Evolutionary conservation across 2,329 filamentous ascomycete genomes (phyloP), one percentile per base, ranked within the genome.

Genomic region (Colletotrichum liriopes): DNA sequence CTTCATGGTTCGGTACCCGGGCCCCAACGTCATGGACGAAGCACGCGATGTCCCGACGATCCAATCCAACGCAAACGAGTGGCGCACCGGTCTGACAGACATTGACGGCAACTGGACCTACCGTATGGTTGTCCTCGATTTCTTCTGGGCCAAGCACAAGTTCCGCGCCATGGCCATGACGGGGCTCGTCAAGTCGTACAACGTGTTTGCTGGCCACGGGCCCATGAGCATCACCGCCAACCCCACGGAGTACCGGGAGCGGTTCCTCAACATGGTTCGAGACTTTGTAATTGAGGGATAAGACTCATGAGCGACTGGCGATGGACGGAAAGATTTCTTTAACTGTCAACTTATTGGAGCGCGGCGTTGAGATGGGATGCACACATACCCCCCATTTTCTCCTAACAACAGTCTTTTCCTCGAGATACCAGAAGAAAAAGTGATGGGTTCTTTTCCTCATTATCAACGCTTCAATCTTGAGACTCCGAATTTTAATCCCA

Each of bases 71-170:
- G 75, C 76, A 0, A 72, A 77, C 6, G 73, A 76, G 0, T 94
- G 92, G 92, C 85, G 92, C 14, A 87, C 84, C 0, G 93, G 93
- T 0, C 77, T 94, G 0, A 75, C 81, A 0, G 92, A 91, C 12
- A 83, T 86, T 0, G 90, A 93, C 76, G 89, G 89, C 0, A 89
- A 89, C 75, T 92, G 91, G 85, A 83, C 91, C 16, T 94, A 93
- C 77, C 87, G 92, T 3, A 91, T 88, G 4, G 87, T 91, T 0
- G 81, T 94, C 18, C 83, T 94, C 43, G 93, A 94, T 79, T 94
- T 95, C 81, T 94, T 94, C 83, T 94, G 93, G 93, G 89, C 92
- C 0, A 93, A 92, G 80, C 92, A 94, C 80, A 92, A 91, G 75
- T 76, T 91, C 0, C 91, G 90, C 65, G 90, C 93, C 0, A 89